phyloP scores from a whole-genome alignment of 768 basidiomycete genomes.

The Pleurotus eryngii region DNA sequence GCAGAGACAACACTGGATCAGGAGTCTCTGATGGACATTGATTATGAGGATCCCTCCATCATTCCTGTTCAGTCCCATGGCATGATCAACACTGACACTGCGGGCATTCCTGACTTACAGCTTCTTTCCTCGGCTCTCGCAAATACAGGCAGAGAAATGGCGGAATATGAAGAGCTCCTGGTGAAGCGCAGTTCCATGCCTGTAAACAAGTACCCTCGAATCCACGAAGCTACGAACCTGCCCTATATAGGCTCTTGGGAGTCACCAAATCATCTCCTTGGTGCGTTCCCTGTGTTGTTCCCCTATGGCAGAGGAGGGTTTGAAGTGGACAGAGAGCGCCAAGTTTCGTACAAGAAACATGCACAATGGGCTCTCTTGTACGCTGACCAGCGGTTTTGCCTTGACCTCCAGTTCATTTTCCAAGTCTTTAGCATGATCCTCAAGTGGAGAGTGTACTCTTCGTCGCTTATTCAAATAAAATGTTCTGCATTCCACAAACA shows the following conservation, averaged over 20 bases:
- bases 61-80: constrained; percentile 23
- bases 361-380: constrained; percentile 27
- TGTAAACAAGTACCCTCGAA: constrained; percentile 26
- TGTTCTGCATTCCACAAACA: not conserved
- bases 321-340: constrained; percentile 14
- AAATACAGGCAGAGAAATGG: not conserved
- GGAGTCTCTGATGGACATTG: too few relatives aligned
- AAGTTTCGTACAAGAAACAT: constrained; percentile 26
- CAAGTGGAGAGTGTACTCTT: not conserved
- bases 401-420: constrained; percentile 12
- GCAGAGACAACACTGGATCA: too few relatives aligned
- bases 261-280: constrained; percentile 26
- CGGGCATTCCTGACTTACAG: constrained; percentile 11
- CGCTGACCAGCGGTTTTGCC: constrained; percentile 23
- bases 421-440: constrained; percentile 1
- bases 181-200: constrained; percentile 15
- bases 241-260: constrained; percentile 16
- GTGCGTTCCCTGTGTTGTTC: constrained; percentile 28
- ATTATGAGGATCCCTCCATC: too few relatives aligned
- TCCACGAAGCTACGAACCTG: constrained; percentile 8
- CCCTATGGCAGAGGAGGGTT: constrained; percentile 34
- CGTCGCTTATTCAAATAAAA: not conserved
- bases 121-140: constrained; percentile 15
- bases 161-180: not conserved
- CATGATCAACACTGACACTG: constrained; percentile 16